These are phyloP conservation scores for Coemansia sp. DNA, from an alignment of 192 early-diverging fungal species.

Conservation along the genomic window DNA sequence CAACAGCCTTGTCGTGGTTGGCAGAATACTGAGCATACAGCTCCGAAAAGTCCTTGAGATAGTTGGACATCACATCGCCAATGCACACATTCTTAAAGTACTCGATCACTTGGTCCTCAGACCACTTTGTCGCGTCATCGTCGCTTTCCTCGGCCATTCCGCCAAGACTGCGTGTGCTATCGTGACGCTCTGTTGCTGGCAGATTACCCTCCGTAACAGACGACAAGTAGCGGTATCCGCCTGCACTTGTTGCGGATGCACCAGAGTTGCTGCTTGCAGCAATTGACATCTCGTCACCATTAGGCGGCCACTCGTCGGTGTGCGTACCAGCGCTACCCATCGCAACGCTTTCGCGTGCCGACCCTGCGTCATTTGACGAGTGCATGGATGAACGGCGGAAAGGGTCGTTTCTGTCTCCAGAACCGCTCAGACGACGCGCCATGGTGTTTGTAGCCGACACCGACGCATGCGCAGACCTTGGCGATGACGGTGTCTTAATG, in stretches of 20 bases:
- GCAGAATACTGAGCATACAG: conserved; percentile 54
- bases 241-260: conserved; percentile 19
- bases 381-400: conserved; percentile 29
- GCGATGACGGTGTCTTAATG: conserved; percentile 31
- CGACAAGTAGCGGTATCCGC: conserved; percentile 18
- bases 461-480: conserved; percentile 18
- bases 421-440: conserved; percentile 38
- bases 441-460: conserved; percentile 35
- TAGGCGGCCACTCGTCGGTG: conserved; percentile 25
- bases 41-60: conserved; percentile 55
- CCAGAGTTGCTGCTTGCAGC: conserved; percentile 31
- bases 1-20: conserved; percentile 54
- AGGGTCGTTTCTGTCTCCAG: conserved; percentile 13
- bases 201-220: neutral
- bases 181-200: conserved; percentile 18
- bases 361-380: conserved; percentile 16
- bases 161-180: conserved; percentile 35
- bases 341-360: conserved; percentile 18
- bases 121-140: conserved; percentile 48
- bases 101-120: conserved; percentile 44
- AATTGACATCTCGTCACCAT: conserved; percentile 44
- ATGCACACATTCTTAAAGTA: conserved; percentile 55
- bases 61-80: conserved; percentile 51
- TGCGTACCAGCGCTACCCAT: conserved; percentile 25
- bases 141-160: conserved; percentile 27